Conservation (phyloP, 495 filamentous ascomycete species). For the Penicillium antarcticum region DNA sequence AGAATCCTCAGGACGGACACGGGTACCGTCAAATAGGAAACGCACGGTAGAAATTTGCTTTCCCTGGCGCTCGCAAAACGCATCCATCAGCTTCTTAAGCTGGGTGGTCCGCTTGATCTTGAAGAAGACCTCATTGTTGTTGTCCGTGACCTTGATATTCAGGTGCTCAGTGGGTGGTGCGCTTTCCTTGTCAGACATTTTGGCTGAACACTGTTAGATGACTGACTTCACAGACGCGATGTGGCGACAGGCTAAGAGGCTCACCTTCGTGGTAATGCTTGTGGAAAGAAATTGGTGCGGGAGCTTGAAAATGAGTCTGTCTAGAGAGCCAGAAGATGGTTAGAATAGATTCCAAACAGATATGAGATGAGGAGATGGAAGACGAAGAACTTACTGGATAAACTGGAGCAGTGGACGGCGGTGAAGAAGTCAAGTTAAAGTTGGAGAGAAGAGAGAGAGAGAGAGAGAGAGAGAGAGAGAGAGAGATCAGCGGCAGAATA, state of each 20-base stretch:
- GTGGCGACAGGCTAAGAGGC: constrained; percentile 1
- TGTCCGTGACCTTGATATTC: constrained; percentile 99
- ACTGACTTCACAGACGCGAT: neutral
- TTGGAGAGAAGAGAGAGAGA: constrained; percentile 11
- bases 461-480: constrained; percentile 18
- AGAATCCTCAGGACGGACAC: constrained; percentile 84
- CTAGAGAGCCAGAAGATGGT: neutral
- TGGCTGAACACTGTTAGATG: constrained; percentile 4
- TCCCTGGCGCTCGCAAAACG: constrained; percentile 95
- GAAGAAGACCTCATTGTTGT: constrained; percentile 99
- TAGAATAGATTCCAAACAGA: neutral
- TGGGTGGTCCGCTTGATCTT: constrained; percentile 98
- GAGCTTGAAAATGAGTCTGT: neutral
- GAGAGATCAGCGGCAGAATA: constrained; percentile 26
- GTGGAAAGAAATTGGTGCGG: neutral
- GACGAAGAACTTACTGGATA: constrained; percentile 1
- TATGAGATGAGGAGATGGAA: neutral
- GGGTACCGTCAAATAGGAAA: constrained; percentile 92
- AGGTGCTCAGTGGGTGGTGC: constrained; percentile 75
- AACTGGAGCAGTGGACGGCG: neutral
- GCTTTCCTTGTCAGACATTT: constrained; percentile 31
- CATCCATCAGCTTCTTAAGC: constrained; percentile 97
- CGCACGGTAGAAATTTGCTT: constrained; percentile 81
- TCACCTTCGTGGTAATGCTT: constrained; percentile 4
- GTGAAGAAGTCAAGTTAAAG: constrained; percentile 6